Percentiles rank a stretch among this genome's conserved stretches.
These are phyloP conservation scores for Phyllosticta citrichinensis DNA, from an alignment of 2,329 filamentous ascomycete species.

Conservation along the genomic window DNA sequence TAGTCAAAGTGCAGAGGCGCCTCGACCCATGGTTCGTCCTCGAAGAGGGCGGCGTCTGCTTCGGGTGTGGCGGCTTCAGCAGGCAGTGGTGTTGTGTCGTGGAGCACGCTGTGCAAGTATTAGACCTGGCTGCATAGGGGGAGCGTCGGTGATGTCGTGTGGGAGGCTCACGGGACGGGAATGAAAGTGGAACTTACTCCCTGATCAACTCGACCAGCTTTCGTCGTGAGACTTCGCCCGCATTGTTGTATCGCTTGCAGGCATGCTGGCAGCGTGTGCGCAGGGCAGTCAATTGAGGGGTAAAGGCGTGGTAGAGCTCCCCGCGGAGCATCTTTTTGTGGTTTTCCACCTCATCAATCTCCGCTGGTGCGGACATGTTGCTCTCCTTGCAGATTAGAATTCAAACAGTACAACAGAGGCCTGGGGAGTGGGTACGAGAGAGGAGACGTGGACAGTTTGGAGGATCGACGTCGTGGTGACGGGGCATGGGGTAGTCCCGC, in stretches of 20 bases:
- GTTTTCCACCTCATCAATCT: slow-evolving; percentile 20
- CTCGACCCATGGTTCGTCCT: slow-evolving; percentile 59
- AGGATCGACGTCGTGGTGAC: not conserved
- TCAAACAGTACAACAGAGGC: not conserved
- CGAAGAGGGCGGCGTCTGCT: slow-evolving; percentile 56
- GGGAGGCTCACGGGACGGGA: not conserved
- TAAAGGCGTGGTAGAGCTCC: slow-evolving; percentile 66
- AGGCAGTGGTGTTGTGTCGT: slow-evolving; percentile 55
- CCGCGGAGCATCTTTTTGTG: slow-evolving; percentile 49
- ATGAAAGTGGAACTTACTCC: slow-evolving; percentile 46
- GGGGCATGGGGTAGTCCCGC: not conserved
- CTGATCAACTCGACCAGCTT: slow-evolving; percentile 57
- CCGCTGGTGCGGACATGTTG: not conserved
- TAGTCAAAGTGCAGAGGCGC: slow-evolving; percentile 65
- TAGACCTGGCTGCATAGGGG: not conserved
- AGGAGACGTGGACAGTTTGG: not conserved
- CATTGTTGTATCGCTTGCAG: slow-evolving; percentile 53
- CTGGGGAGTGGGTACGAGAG: not conserved
- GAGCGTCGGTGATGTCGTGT: not conserved
- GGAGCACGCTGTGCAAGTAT: slow-evolving; percentile 43
- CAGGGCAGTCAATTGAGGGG: slow-evolving; percentile 54
- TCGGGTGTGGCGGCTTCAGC: slow-evolving; percentile 45
- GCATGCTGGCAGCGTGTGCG: slow-evolving; percentile 55
- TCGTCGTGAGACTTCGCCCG: slow-evolving; percentile 50
- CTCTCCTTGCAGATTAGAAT: not conserved